A percentile compares a stretch with the other conserved stretches of the same genome.
Evolutionary conservation across 306 rosid species (phyloP).

Genomic region (Gleditsia sinensis): DNA sequence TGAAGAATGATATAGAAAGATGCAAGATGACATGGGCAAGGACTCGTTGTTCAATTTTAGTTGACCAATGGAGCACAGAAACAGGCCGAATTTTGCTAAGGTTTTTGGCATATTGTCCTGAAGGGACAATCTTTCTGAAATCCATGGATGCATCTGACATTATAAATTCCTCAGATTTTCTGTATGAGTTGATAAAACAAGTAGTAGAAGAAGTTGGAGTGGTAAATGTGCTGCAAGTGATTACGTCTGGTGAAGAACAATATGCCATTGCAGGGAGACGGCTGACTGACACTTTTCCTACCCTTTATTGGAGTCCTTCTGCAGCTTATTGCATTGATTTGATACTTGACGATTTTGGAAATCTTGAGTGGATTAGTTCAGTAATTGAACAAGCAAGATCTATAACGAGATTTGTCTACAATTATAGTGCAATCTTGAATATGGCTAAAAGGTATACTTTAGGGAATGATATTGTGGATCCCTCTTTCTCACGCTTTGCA

Average conservation of each 20-base stretch:
- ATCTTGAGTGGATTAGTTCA: constrained; percentile 65
- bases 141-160: constrained; percentile 72
- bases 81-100: constrained; percentile 48
- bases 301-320: constrained; percentile 84
- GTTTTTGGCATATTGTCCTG: constrained; percentile 69
- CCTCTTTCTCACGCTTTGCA: constrained; percentile 56
- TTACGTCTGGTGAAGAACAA: constrained; percentile 62
- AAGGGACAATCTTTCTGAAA: constrained; percentile 72
- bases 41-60: constrained; percentile 85
- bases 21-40: constrained; percentile 67
- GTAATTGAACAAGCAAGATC: constrained; percentile 81
- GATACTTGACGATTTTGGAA: constrained; percentile 78
- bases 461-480: constrained; percentile 81
- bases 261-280: constrained; percentile 65
- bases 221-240: constrained; percentile 81
- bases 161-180: constrained; percentile 46
- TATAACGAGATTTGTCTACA: constrained; percentile 80
- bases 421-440: constrained; percentile 65
- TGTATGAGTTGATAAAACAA: constrained; percentile 68
- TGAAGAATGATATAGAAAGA: constrained; percentile 62
- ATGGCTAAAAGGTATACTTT: constrained; percentile 75
- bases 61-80: constrained; percentile 68
- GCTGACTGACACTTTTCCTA: constrained; percentile 70
- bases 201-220: constrained; percentile 81
- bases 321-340: constrained; percentile 63